Evolutionary conservation across 345 rosid genomes (phyloP).

Genomic region (Gossypium stocksii): DNA sequence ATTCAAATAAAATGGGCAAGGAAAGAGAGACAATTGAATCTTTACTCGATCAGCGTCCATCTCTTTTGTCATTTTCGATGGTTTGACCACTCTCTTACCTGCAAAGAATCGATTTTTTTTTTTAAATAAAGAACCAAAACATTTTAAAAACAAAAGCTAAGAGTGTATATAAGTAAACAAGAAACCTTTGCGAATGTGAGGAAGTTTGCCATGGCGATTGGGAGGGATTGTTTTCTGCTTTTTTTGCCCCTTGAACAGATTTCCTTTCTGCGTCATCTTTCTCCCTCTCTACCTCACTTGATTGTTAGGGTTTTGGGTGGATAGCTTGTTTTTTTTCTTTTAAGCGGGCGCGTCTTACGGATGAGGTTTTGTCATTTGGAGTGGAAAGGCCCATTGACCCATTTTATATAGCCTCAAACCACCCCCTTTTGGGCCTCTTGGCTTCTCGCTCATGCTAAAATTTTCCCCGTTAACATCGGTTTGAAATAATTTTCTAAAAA

Average conservation of each 20-base stretch:
- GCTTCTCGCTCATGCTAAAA: too few species aligned
- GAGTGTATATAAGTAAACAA: not conserved
- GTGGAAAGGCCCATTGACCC: not conserved
- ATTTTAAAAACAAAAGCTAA: not conserved
- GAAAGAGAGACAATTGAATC: not conserved
- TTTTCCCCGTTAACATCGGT: too few species aligned
- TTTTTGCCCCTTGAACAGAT: conserved; percentile 77
- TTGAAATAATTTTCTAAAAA: too few species aligned
- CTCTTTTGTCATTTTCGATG: conserved; percentile 62
- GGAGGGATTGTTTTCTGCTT: conserved; percentile 65
- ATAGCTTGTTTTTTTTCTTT: not conserved
- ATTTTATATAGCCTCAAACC: too few species aligned
- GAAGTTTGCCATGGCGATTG: conserved; percentile 74
- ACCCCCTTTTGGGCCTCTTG: too few species aligned
- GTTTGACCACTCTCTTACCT: conserved; percentile 78
- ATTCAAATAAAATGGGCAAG: not conserved
- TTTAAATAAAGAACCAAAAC: not conserved
- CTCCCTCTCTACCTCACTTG: too few species aligned
- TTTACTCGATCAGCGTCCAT: conserved; percentile 65
- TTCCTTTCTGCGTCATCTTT: conserved; percentile 84
- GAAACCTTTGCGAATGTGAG: conserved; percentile 62
- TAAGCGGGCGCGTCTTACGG: not conserved
- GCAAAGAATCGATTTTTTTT: conserved; percentile 7
- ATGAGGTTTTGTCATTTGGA: not conserved
- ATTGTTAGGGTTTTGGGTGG: not conserved